Conservation (phyloP, 768 basidiomycete genomes). For the Erythrobasidium yunnanense region DNA sequence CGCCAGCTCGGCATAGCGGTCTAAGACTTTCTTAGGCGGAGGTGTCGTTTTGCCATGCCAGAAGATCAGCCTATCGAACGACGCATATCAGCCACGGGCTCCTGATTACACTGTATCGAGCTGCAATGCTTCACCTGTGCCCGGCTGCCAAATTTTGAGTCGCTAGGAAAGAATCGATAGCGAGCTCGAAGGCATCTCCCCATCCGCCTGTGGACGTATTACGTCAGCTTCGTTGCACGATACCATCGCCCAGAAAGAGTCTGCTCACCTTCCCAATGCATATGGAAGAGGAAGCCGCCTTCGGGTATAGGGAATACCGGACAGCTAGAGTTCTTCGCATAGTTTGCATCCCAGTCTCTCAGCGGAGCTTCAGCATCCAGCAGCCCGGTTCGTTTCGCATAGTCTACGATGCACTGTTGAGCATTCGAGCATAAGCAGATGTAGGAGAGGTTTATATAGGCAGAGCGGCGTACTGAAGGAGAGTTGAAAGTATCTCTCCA, state of each 20-base stretch:
- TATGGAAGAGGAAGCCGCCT: neutral
- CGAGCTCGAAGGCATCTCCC: neutral
- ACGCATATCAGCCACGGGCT: too few relatives aligned
- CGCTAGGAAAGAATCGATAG: slow-evolving; percentile 5
- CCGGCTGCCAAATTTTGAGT: neutral
- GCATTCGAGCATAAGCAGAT: neutral
- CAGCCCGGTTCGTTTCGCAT: neutral
- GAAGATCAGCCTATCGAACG: neutral
- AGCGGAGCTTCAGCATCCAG: neutral
- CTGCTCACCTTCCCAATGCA: slow-evolving; percentile 13
- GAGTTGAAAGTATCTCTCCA: slow-evolving; percentile 12
- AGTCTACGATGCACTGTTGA: neutral
- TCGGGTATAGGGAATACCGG: slow-evolving; percentile 10
- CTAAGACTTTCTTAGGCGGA: neutral
- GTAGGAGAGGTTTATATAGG: neutral
- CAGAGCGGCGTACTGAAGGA: neutral
- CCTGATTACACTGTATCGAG: too few relatives aligned
- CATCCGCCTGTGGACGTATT: neutral
- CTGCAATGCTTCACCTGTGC: too few relatives aligned
- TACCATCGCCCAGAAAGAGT: too few relatives aligned
- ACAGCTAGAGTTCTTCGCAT: neutral
- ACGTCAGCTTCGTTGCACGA: too few relatives aligned
- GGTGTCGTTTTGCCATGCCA: neutral
- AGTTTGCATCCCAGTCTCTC: neutral
- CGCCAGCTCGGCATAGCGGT: neutral